Evolutionary conservation across 352 stramenopile species (phyloP).

Genomic region (Pythium coloratum): DNA sequence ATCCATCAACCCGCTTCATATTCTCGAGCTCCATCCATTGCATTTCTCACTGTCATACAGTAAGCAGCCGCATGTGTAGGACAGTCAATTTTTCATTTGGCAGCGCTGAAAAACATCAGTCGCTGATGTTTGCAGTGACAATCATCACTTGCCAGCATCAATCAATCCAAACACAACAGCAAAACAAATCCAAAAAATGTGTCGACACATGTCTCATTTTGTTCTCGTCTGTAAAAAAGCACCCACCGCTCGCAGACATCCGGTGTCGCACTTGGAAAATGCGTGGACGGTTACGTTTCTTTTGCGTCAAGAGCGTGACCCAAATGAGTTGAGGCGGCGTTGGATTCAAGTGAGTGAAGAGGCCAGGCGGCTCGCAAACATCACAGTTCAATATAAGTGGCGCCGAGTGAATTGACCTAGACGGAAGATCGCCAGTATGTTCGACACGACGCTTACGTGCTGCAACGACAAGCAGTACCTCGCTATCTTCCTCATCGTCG

Average conservation of each 20-base stretch:
- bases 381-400: neutral
- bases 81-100: conserved; percentile 5
- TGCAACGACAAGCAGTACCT: conserved; percentile 88
- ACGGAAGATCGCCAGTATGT: conserved; percentile 17
- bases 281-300: conserved; percentile 5
- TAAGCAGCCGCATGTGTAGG: neutral
- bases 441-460: conserved; percentile 73
- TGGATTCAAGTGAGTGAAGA: neutral
- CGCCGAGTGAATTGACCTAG: neutral
- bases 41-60: neutral
- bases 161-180: neutral
- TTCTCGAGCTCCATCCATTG: neutral
- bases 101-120: neutral
- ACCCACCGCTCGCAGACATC: neutral
- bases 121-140: neutral
- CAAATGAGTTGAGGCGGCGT: neutral
- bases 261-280: conserved; percentile 4
- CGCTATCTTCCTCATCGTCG: conserved; percentile 87
- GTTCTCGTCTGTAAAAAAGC: neutral
- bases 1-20: too few species aligned
- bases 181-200: neutral
- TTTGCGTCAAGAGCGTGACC: conserved; percentile 8
- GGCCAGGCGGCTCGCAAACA: neutral
- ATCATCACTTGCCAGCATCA: neutral
- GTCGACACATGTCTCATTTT: neutral